phyloP scores from a whole-genome alignment of 768 basidiomycete species.

The Wakefieldia striispora region DNA sequence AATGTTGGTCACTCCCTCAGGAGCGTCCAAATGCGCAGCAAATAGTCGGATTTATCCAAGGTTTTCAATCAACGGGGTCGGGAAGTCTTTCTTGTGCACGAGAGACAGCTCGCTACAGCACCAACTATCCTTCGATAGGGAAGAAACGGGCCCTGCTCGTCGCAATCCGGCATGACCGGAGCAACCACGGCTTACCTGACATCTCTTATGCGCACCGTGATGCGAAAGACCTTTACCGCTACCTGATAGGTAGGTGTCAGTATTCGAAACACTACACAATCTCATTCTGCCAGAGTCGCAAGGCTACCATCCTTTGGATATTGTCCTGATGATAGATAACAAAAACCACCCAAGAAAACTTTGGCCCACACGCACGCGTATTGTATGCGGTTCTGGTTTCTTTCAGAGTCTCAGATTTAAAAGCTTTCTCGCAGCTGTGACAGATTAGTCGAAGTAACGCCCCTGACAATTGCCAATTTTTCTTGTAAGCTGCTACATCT shows the following conservation, averaged over 20 bases:
- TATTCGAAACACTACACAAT: too few species aligned
- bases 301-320: constrained; percentile 24
- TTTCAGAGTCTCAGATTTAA: background rate
- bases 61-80: too few species aligned
- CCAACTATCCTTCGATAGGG: background rate
- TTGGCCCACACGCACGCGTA: too few species aligned
- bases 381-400: too few species aligned
- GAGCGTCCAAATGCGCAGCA: background rate
- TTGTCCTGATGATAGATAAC: too few species aligned
- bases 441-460: constrained; percentile 41
- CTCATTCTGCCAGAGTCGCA: constrained; percentile 12
- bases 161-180: background rate
- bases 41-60: background rate
- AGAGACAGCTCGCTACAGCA: too few species aligned
- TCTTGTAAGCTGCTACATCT: constrained; percentile 40
- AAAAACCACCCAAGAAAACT: too few species aligned
- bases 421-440: constrained; percentile 29
- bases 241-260: too few species aligned
- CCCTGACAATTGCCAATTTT: constrained; percentile 43
- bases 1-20: background rate
- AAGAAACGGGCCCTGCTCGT: constrained; percentile 8
- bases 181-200: too few species aligned
- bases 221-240: too few species aligned
- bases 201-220: too few species aligned
- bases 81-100: too few species aligned